phyloP scores from a whole-genome alignment of 2,329 filamentous ascomycete genomes.

The Lachnum nothofagi region DNA sequence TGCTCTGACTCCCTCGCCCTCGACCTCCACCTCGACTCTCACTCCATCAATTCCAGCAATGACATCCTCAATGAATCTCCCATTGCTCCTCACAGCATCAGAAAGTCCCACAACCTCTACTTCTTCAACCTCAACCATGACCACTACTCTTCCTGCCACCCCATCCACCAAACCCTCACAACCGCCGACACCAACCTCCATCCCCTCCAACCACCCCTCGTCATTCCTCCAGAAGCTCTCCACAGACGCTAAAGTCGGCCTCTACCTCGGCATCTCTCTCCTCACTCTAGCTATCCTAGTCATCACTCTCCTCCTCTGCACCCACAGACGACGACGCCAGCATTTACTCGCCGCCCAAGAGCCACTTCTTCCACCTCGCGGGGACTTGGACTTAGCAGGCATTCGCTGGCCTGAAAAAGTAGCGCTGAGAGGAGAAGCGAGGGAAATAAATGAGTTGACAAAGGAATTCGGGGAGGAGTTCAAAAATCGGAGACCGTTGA shows the following conservation, averaged over 20 bases:
- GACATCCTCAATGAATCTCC: too few species aligned
- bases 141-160: slow-evolving; percentile 4
- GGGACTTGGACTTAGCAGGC: background rate
- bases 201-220: background rate
- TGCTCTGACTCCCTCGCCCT: background rate
- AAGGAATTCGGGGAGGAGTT: background rate
- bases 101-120: background rate
- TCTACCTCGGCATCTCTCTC: background rate
- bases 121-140: background rate
- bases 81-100: too few species aligned
- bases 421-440: background rate
- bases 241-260: background rate
- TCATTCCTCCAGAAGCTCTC: background rate
- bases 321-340: background rate
- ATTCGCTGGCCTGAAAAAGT: background rate
- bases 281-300: background rate
- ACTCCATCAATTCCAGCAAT: background rate
- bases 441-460: background rate
- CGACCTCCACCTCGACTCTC: background rate
- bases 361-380: background rate
- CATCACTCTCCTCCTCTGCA: background rate
- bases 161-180: too few species aligned
- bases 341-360: background rate
- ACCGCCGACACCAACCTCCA: background rate
- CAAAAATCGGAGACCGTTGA: too few species aligned